Conservation (phyloP, 2,329 filamentous ascomycete species). For the Cercospora sojina region DNA sequence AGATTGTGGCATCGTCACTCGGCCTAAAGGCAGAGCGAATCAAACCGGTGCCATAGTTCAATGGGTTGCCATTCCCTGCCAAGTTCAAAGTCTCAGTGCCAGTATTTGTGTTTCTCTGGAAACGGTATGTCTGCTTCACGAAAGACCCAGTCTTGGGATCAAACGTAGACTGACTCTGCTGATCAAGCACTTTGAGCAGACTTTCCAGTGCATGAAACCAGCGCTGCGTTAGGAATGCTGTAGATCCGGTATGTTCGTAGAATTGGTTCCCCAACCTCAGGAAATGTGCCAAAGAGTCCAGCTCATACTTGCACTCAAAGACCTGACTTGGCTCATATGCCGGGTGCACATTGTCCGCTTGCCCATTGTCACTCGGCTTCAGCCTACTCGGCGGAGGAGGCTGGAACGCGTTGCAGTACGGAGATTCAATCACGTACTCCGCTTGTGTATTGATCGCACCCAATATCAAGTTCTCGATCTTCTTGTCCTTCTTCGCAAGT, state of each 20-base stretch:
- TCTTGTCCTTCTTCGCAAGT: slow-evolving; percentile 76
- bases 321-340: slow-evolving; percentile 79
- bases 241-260: slow-evolving; percentile 73
- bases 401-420: slow-evolving; percentile 98
- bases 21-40: slow-evolving; percentile 90
- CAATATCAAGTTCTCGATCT: slow-evolving; percentile 75
- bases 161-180: slow-evolving; percentile 82
- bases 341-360: slow-evolving; percentile 82
- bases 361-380: slow-evolving; percentile 69
- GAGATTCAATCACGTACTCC: slow-evolving; percentile 89
- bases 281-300: slow-evolving; percentile 93
- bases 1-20: slow-evolving; percentile 89
- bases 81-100: slow-evolving; percentile 90
- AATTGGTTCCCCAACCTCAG: slow-evolving; percentile 84
- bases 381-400: slow-evolving; percentile 82
- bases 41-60: slow-evolving; percentile 79
- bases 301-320: slow-evolving; percentile 98
- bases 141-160: slow-evolving; percentile 64
- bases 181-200: slow-evolving; percentile 69
- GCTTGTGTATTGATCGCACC: slow-evolving; percentile 95
- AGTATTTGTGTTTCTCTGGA: slow-evolving; percentile 73
- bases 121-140: slow-evolving; percentile 77
- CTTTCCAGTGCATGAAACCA: slow-evolving; percentile 79
- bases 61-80: slow-evolving; percentile 81
- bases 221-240: slow-evolving; percentile 71